Conservation (phyloP, 257 asterid species). For the Scutellaria minor region DNA sequence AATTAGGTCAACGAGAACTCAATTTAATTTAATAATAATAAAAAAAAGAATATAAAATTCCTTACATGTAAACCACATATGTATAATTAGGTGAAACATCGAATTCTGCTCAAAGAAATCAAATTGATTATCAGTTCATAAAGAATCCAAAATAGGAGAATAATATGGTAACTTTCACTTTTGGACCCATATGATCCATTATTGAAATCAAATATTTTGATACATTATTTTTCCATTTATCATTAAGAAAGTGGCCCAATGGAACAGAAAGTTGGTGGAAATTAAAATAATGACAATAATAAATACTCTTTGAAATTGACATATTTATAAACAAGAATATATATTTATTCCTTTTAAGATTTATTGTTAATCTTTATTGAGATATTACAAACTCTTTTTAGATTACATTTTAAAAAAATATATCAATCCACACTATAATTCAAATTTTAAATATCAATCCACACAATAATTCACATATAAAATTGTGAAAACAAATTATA, state of each 20-base stretch:
- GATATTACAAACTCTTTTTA: too few relatives aligned
- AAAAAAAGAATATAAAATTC: background rate
- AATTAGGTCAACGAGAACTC: background rate
- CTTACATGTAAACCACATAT: slow-evolving; percentile 13
- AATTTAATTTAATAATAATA: too few relatives aligned
- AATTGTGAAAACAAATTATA: too few relatives aligned
- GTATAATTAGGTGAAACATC: slow-evolving; percentile 39
- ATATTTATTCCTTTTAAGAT: too few relatives aligned
- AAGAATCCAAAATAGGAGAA: slow-evolving; percentile 13
- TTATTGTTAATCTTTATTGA: too few relatives aligned
- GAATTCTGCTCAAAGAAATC: background rate
- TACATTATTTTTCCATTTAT: slow-evolving; percentile 2
- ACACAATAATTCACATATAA: too few relatives aligned
- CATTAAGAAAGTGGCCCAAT: slow-evolving; percentile 30
- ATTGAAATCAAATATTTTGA: slow-evolving; percentile 2
- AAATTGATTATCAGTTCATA: slow-evolving; percentile 25
- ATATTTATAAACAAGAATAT: too few relatives aligned
- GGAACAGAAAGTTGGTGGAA: slow-evolving; percentile 34
- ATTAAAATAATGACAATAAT: slow-evolving; percentile 21
- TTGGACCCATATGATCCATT: slow-evolving; percentile 29
- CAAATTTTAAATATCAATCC: too few relatives aligned
- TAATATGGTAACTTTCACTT: slow-evolving; percentile 2
- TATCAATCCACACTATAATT: too few relatives aligned
- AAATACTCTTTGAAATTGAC: too few relatives aligned
- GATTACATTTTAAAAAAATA: too few relatives aligned